phyloP scores from a whole-genome alignment of 176 grass and related monocot genomes.

The Phragmites australis region DNA sequence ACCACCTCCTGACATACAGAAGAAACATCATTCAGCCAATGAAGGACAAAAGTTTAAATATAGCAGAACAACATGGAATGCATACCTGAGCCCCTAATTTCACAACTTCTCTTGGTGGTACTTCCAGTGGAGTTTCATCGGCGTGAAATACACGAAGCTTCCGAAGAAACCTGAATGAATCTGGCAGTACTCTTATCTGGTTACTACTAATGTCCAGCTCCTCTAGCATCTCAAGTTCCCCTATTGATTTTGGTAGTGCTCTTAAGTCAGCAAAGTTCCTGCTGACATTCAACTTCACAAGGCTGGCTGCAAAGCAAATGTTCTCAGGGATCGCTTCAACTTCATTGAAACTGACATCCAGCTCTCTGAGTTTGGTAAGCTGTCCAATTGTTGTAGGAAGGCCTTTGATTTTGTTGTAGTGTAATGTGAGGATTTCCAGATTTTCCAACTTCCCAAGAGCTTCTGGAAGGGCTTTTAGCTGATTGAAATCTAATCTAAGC shows the following conservation, averaged over 20 bases:
- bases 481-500: conserved; percentile 91
- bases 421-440: conserved; percentile 79
- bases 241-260: conserved; percentile 75
- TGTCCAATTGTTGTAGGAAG: conserved; percentile 86
- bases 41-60: not conserved
- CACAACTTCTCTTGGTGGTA: conserved; percentile 79
- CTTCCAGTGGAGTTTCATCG: conserved; percentile 91
- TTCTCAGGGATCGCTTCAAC: conserved; percentile 78
- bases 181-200: conserved; percentile 85
- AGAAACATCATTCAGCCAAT: conserved; percentile 26
- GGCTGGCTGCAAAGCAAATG: conserved; percentile 72
- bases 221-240: conserved; percentile 94
- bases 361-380: conserved; percentile 74
- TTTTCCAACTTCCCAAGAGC: conserved; percentile 83
- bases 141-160: conserved; percentile 75
- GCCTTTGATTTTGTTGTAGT: conserved; percentile 91
- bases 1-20: conserved; percentile 63
- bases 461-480: conserved; percentile 92
- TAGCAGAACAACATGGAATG: conserved; percentile 3
- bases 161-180: conserved; percentile 68
- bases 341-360: conserved; percentile 96
- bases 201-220: conserved; percentile 96
- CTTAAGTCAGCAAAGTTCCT: conserved; percentile 92
- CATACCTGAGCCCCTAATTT: conserved; percentile 91
- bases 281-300: conserved; percentile 80